Evolutionary conservation across 2,329 filamentous ascomycete species (phyloP), one percentile per base, ranked within the genome.

Genomic region (Purpureocillium lavendulum): DNA sequence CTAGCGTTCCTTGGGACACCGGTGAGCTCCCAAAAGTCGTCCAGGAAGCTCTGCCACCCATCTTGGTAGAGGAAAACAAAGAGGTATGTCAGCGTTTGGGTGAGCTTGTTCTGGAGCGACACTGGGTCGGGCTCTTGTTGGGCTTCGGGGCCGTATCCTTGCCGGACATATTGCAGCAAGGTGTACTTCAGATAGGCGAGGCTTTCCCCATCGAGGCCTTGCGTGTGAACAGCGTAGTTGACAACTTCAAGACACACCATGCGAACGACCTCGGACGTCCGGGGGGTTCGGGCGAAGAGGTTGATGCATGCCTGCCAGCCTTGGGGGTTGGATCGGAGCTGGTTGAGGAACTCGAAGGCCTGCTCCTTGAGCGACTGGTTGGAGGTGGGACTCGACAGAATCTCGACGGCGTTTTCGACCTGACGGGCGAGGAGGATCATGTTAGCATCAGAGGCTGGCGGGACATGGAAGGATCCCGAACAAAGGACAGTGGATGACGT

Each of bases 351-450:
- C 40, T 87, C 78, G 60, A 86, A 84, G 49, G 90, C 89, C 69
- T 95, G 88, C 44, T 69, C 65, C 65, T 90, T 88, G 56, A 94
- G 73, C 49, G 71, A 66, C 55, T 77, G 80, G 62, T 89, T 80
- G 53, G 87, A 84, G 54, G 75, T 67, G 43, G 87, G 86, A 64
- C 90, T 82, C 70, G 82, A 92, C 64, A 87, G 87, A 67, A 97
- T 94, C 64, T 92, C 80, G 68, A 97, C 92, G 64, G 92, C 92
- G 69, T 87, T 90, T 68, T 92, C 85, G 63, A 96, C 82, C 87
- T 96, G 56, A 17, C 12, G n/a, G 37, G 40, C n/a, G 13, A 11
- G 37, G 17, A 12, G 32, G 14, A n/a, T n/a, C n/a, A 28, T 14
- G 14, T 28, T n/a, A 29, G 21, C 18, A 31, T 35, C 14, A 37